These are phyloP conservation scores for Cairneyella variabilis DNA, from an alignment of 495 filamentous ascomycete species.

Conservation along the genomic window DNA sequence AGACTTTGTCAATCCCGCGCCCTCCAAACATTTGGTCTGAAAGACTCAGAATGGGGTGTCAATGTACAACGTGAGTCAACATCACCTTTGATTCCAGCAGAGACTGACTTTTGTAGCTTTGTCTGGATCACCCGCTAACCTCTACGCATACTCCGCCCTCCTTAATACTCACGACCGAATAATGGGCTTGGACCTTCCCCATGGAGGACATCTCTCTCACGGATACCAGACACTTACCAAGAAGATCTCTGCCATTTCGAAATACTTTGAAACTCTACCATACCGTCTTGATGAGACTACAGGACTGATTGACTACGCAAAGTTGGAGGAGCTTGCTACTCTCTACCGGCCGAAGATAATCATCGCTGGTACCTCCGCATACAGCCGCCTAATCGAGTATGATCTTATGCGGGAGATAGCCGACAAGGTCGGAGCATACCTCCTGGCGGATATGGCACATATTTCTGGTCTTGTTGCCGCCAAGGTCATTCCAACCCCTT, in stretches of 20 bases:
- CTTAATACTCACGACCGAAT: constrained; percentile 89
- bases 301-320: constrained; percentile 90
- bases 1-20: constrained; percentile 85
- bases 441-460: constrained; percentile 96
- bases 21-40: constrained; percentile 78
- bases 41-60: constrained; percentile 89
- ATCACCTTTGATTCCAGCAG: neutral
- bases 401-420: constrained; percentile 79
- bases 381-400: constrained; percentile 93
- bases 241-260: constrained; percentile 97
- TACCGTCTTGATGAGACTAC: constrained; percentile 89
- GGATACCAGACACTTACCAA: constrained; percentile 97
- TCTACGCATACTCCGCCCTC: constrained; percentile 91
- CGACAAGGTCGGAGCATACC: constrained; percentile 87
- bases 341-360: constrained; percentile 95
- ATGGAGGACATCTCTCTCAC: constrained; percentile 95
- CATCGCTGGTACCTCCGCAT: constrained; percentile 90
- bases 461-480: constrained; percentile 93
- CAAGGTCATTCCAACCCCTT: constrained; percentile 85
- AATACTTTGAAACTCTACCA: constrained; percentile 97
- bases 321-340: constrained; percentile 76
- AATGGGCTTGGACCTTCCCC: constrained; percentile 95
- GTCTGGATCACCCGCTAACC: constrained; percentile 92
- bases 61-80: constrained; percentile 90
- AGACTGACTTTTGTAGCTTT: constrained; percentile 54